phyloP scores from a whole-genome alignment of 2,329 filamentous ascomycete genomes.

The Hypoxylon sp. region DNA sequence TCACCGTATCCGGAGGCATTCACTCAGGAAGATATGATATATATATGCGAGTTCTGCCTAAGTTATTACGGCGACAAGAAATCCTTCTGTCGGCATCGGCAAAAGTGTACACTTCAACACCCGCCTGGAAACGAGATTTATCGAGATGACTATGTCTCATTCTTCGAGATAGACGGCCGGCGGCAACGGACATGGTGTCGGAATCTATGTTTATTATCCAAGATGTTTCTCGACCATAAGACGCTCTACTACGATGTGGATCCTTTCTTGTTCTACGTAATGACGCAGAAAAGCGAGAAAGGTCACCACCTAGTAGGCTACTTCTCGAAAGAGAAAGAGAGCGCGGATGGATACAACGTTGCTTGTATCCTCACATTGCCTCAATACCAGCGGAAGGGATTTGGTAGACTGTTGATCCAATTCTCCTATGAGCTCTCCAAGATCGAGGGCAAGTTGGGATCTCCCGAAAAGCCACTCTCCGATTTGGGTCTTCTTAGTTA shows the following conservation, averaged over 20 bases:
- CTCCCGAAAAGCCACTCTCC: slow-evolving; percentile 95
- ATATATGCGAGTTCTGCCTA: slow-evolving; percentile 97
- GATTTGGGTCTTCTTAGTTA: slow-evolving; percentile 95
- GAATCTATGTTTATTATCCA: slow-evolving; percentile 93
- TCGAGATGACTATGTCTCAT: slow-evolving; percentile 91
- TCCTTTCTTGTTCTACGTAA: slow-evolving; percentile 98
- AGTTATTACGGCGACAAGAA: slow-evolving; percentile 88
- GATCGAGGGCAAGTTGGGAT: slow-evolving; percentile 94
- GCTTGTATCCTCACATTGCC: slow-evolving; percentile 97
- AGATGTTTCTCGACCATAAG: slow-evolving; percentile 96
- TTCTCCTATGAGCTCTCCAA: slow-evolving; percentile 98
- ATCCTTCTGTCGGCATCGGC: slow-evolving; percentile 86
- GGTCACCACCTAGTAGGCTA: slow-evolving; percentile 99
- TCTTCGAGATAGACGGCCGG: slow-evolving; percentile 97
- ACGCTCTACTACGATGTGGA: slow-evolving; percentile 99
- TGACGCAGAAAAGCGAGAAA: slow-evolving; percentile 89
- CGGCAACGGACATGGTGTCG: slow-evolving; percentile 96
- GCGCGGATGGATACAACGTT: slow-evolving; percentile 95
- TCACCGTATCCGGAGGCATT: slow-evolving; percentile 95
- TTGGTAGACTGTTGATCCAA: slow-evolving; percentile 92
- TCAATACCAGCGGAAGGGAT: slow-evolving; percentile 95
- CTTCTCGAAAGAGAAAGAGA: slow-evolving; percentile 99
- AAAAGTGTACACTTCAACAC: slow-evolving; percentile 91
- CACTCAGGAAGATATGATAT: slow-evolving; percentile 89
- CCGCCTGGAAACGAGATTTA: slow-evolving; percentile 99